These are phyloP conservation scores for Hypomyces rosellus DNA, from an alignment of 2,329 filamentous ascomycete species.

Conservation along the genomic window DNA sequence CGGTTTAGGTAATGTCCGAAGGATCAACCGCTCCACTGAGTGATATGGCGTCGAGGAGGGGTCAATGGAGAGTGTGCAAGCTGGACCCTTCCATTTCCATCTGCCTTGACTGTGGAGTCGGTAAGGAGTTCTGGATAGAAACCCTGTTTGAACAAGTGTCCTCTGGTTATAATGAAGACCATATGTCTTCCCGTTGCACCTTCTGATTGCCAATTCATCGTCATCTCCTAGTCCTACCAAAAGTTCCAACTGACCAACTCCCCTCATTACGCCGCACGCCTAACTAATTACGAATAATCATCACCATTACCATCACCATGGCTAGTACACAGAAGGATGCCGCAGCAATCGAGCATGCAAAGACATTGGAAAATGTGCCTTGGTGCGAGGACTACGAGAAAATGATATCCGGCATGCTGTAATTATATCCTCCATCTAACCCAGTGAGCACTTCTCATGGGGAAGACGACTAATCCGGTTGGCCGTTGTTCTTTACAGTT, in stretches of 20 bases:
- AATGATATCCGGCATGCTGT: slow-evolving; percentile 60
- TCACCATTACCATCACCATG: slow-evolving; percentile 23
- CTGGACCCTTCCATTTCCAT: too few species aligned
- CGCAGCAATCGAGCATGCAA: slow-evolving; percentile 38
- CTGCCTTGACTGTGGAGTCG: too few species aligned
- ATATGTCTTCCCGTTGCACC: background rate
- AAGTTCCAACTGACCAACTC: background rate
- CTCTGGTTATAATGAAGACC: background rate
- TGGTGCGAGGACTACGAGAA: slow-evolving; percentile 57
- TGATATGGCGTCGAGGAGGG: too few species aligned
- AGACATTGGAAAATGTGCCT: slow-evolving; percentile 43
- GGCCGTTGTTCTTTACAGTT: slow-evolving; percentile 28
- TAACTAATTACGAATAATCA: background rate
- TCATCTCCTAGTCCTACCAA: too few species aligned
- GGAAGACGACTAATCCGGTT: background rate
- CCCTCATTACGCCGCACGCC: background rate
- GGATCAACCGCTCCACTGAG: too few species aligned
- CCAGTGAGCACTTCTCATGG: background rate
- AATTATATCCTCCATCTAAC: slow-evolving; percentile 14
- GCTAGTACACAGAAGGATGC: slow-evolving; percentile 31
- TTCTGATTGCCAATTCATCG: background rate
- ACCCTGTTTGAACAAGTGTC: too few species aligned
- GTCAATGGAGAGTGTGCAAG: too few species aligned
- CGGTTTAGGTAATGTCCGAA: too few species aligned
- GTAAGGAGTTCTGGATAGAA: too few species aligned